These are phyloP conservation scores for Populus pruinosa DNA, from an alignment of 345 rosid species.

Conservation along the genomic window DNA sequence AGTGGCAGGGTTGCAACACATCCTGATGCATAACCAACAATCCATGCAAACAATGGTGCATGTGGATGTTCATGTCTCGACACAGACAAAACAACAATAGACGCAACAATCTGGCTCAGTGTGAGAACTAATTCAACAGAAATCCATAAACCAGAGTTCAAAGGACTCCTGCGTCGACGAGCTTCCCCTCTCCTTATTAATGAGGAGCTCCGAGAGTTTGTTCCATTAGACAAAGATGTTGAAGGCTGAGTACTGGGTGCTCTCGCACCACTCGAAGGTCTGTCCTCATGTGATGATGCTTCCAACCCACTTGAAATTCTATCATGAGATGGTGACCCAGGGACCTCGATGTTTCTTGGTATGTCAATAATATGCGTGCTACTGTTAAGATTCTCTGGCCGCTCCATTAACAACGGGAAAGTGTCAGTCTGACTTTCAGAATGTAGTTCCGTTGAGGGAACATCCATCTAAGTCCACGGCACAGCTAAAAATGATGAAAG, in stretches of 20 bases:
- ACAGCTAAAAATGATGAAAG: conserved; percentile 22
- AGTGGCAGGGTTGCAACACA: conserved; percentile 87
- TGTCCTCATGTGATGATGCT: conserved; percentile 45
- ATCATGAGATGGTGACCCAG: conserved; percentile 49
- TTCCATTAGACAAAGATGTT: conserved; percentile 43
- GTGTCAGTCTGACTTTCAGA: conserved; percentile 39
- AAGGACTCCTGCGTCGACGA: conserved; percentile 83
- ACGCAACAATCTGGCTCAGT: conserved; percentile 80
- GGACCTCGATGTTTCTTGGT: conserved; percentile 39
- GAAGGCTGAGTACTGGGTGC: conserved; percentile 41
- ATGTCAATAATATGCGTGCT: conserved; percentile 68
- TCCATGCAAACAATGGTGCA: conserved; percentile 78
- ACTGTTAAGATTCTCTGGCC: conserved; percentile 36
- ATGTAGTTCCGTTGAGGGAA: conserved; percentile 51
- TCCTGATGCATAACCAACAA: conserved; percentile 87
- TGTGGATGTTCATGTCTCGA: conserved; percentile 78
- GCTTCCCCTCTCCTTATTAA: conserved; percentile 49
- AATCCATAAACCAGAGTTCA: conserved; percentile 93
- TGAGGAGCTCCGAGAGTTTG: conserved; percentile 48
- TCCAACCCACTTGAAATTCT: conserved; percentile 55
- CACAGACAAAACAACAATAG: conserved; percentile 65
- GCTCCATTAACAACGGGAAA: conserved; percentile 74
- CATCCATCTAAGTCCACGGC: conserved; percentile 71
- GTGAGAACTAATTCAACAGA: conserved; percentile 79
- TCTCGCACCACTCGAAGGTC: conserved; percentile 40